phyloP scores from a whole-genome alignment of 495 filamentous ascomycete species.

The Immersiella caudata region DNA sequence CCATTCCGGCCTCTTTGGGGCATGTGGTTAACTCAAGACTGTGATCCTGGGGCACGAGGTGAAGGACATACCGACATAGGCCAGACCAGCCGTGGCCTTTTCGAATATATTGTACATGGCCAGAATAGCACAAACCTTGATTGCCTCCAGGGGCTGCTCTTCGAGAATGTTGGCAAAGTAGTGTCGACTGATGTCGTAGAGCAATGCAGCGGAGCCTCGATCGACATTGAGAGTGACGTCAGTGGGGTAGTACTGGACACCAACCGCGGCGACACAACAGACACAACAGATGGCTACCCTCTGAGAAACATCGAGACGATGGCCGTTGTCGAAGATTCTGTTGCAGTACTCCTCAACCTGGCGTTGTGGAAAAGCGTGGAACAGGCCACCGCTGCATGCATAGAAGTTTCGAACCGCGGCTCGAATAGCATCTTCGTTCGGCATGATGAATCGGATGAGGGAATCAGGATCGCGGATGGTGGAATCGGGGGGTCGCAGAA shows the following conservation, averaged over 20 bases:
- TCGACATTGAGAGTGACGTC: constrained; percentile 15
- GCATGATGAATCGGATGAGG: constrained; percentile 26
- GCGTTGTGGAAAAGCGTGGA: constrained; percentile 33
- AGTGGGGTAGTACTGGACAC: constrained; percentile 32
- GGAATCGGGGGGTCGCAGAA: background rate
- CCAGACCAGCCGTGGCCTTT: constrained; percentile 34
- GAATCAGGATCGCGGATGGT: background rate
- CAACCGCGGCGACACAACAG: constrained; percentile 30
- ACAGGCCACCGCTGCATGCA: constrained; percentile 35
- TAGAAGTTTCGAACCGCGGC: constrained; percentile 38
- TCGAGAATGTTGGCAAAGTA: constrained; percentile 32
- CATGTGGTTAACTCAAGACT: background rate
- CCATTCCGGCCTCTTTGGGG: constrained; percentile 29
- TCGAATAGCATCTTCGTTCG: constrained; percentile 26
- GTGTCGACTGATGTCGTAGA: constrained; percentile 30
- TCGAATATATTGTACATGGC: constrained; percentile 38
- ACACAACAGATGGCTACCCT: constrained; percentile 31
- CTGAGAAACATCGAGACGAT: constrained; percentile 16
- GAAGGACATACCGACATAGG: constrained; percentile 33
- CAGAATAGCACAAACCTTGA: constrained; percentile 39
- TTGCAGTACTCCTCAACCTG: constrained; percentile 25
- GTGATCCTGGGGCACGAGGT: background rate
- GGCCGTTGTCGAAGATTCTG: constrained; percentile 25
- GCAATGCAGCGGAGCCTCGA: constrained; percentile 19
- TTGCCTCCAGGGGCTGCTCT: constrained; percentile 30